Evolutionary conservation across 2,329 filamentous ascomycete species (phyloP), one percentile per base, ranked within the genome.

Genomic region (Beauveria sp.): DNA sequence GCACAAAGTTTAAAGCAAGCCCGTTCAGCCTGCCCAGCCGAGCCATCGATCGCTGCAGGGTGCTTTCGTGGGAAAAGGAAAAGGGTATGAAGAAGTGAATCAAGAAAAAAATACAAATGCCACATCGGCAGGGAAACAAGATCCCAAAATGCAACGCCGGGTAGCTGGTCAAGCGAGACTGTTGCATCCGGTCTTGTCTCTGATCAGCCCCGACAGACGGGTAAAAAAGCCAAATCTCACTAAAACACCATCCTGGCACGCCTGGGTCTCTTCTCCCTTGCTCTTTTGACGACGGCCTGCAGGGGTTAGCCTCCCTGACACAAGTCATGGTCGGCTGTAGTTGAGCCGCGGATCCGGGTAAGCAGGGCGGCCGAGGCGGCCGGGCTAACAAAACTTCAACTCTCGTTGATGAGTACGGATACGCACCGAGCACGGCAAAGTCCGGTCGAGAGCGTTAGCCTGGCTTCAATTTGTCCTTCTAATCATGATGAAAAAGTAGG

Each of bases 181-280:
- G 24, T 28, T 50, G 45, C 55, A 58, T 50, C 45, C 22, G 26
- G 54, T 47, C 54, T 58, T 38, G 55, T 50, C 45, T 58, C 55
- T 58, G 46, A 58, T 58, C 45, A 34, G 54, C 54, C 26, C 34
- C 50, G 18, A 20, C 28, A 42, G 18, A 34, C 30, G 30, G 34
- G 14, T 38, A 16, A 16, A 38, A 38, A 38, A 34, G 34, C 12
- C 34, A 38, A 34, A 38, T 38, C 12, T 38, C 34, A 38, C 34
- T 38, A 38, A 38, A 38, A 38, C 34, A 38, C 34, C 14, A 38
- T 38, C 34, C 34, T 38, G 30, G 30, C 30, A 47, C 30, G 20
- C 45, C 22, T 26, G 55, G 34, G 34, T 28, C 20, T 20, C 12
- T 7, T 46, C 4, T 46, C 43, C 43, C 54, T 18, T 47, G 43